Evolutionary conservation across 2,329 filamentous ascomycete genomes (phyloP), one percentile per base, ranked within the genome.

Genomic region (Grosmannia clavigera): DNA sequence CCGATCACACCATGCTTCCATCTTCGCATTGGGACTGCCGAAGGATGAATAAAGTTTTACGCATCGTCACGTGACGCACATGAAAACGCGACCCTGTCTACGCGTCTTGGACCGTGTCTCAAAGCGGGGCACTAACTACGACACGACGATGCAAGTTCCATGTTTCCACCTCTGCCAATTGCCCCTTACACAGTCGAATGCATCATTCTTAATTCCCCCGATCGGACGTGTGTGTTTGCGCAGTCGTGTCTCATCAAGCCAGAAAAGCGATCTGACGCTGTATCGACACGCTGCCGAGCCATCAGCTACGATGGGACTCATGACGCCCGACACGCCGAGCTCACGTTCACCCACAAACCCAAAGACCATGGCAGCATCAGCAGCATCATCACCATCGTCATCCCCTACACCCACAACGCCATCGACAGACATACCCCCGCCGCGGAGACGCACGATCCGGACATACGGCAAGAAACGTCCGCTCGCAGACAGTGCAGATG

Each of bases 391-490:
- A 10, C 35, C 33, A 12, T 9, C 43, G 6, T 1, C 57, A 25
- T 51, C n/a, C 2, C 25, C 51, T 16, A 27, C 40, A 27, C 12
- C 57, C 5, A 40, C 22, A 1, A 25, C 62, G 19, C 57, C 46
- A 12, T 55, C 62, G 11, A 50, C 60, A 6, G 52, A 60, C 14
- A 53, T 33, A 14, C 43, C 56, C 2, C 53, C 55, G 9, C 10
- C 52, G 33, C 48, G 55, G 10, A 51, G 29, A 14, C 64, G 62
- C 25, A 43, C 61, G 14, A 50, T 64, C 33, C 62, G 64, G 14
- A 65, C 64, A 3, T 65, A 65, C 43, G 60, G 64, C 57, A 63
- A 64, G 61, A 65, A 65, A 25, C 61, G 61, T 19, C 43, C 61
- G 9, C 52, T 59, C 0, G 29, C 56, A 10, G 58, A 56, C 25